Conservation (phyloP, 805 yeast species). For the Hanseniaspora meyeri region DNA sequence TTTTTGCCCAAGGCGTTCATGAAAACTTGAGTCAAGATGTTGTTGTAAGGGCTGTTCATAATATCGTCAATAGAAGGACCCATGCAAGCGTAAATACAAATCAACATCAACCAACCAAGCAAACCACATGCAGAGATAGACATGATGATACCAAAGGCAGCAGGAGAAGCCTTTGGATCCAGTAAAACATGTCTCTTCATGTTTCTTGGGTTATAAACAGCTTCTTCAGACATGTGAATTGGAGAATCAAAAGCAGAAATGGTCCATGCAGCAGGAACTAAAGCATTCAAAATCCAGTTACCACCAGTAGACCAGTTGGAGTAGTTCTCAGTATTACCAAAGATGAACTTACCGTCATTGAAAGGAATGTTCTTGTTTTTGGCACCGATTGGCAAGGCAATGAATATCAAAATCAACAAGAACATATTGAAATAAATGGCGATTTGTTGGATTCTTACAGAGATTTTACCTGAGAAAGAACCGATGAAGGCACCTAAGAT, state of each 20-base stretch:
- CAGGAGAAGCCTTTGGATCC: conserved; percentile 26
- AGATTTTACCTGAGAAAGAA: conserved; percentile 42
- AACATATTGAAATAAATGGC: conserved; percentile 45
- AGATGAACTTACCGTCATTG: conserved; percentile 42
- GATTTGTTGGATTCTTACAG: conserved; percentile 48
- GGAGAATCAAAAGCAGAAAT: conserved; percentile 63
- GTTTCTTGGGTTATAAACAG: conserved; percentile 37
- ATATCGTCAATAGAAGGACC: conserved; percentile 33
- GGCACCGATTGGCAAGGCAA: conserved; percentile 56
- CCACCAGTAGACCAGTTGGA: conserved; percentile 51
- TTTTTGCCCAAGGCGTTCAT: conserved; percentile 48
- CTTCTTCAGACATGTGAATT: conserved; percentile 64
- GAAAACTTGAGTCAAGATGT: conserved; percentile 54
- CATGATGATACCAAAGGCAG: conserved; percentile 53
- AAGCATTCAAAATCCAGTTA: conserved; percentile 38
- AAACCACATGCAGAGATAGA: conserved; percentile 47
- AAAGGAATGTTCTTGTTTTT: conserved; percentile 28
- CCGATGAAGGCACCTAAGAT: conserved; percentile 41
- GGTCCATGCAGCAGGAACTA: conserved; percentile 65
- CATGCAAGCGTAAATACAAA: conserved; percentile 44
- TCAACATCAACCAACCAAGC: conserved; percentile 45
- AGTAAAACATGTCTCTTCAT: conserved; percentile 8
- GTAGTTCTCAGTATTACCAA: conserved; percentile 39
- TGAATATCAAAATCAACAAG: conserved; percentile 42
- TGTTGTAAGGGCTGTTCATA: conserved; percentile 37